A percentile compares a stretch with the other conserved stretches of the same genome.
These are phyloP conservation scores for Trichophyton rubrum DNA, from an alignment of 2,329 filamentous ascomycete genomes.

Conservation along the genomic window DNA sequence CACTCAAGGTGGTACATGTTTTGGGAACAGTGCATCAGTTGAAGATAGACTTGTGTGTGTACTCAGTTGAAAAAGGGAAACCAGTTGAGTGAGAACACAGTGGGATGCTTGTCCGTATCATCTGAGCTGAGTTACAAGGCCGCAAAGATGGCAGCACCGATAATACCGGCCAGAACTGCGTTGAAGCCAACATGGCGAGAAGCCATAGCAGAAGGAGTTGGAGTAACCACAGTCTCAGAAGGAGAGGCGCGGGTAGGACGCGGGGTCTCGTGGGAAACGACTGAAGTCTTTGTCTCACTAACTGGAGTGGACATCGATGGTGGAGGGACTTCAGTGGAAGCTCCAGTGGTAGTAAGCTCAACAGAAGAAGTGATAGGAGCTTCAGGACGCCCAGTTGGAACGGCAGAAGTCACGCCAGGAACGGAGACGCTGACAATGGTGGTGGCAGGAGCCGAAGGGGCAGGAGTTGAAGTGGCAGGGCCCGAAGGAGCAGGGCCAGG, in stretches of 20 bases:
- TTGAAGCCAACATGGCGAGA: slow-evolving; percentile 1
- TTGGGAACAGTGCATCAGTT: neutral
- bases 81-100: neutral
- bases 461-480: neutral
- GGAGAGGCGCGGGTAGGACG: neutral
- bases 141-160: neutral
- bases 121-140: neutral
- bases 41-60: neutral
- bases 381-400: neutral
- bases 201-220: slow-evolving; percentile 7
- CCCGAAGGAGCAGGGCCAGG: neutral
- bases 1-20: neutral
- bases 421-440: neutral
- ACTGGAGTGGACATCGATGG: neutral
- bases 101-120: neutral
- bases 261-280: neutral
- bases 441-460: neutral
- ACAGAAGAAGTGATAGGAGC: neutral
- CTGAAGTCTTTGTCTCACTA: neutral
- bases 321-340: neutral
- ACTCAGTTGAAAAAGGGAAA: neutral
- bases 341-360: neutral
- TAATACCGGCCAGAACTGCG: slow-evolving; percentile 2
- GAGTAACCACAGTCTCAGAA: neutral
- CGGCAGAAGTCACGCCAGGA: neutral